Evolutionary conservation across 768 basidiomycete genomes (phyloP).

Genomic region (Boletus tylopilopsis): DNA sequence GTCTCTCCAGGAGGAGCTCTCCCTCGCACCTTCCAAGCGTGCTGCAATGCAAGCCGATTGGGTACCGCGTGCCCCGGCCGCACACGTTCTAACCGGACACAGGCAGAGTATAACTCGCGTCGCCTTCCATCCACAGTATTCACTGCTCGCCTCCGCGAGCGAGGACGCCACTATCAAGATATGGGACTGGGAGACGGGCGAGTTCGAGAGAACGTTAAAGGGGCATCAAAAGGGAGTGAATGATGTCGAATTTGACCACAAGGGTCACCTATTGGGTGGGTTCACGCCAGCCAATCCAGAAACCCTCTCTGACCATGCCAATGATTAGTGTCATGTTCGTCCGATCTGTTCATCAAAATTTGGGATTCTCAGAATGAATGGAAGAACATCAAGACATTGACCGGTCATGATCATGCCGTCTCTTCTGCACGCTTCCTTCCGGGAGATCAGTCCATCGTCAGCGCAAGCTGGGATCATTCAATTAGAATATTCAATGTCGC

Average conservation of each 20-base stretch:
- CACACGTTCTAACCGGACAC: slow-evolving; percentile 75
- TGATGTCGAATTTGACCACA: slow-evolving; percentile 86
- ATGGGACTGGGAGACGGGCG: slow-evolving; percentile 96
- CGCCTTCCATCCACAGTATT: slow-evolving; percentile 85
- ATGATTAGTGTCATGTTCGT: slow-evolving; percentile 55
- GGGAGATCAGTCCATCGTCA: slow-evolving; percentile 78
- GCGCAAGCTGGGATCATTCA: slow-evolving; percentile 83
- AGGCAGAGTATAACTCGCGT: slow-evolving; percentile 72
- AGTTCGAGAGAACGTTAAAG: slow-evolving; percentile 88
- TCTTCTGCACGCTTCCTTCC: slow-evolving; percentile 85
- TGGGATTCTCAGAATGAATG: slow-evolving; percentile 91
- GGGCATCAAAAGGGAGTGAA: slow-evolving; percentile 87
- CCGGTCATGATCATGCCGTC: slow-evolving; percentile 89
- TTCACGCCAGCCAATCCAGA: background rate
- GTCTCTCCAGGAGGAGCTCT: slow-evolving; percentile 69
- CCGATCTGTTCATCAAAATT: slow-evolving; percentile 87
- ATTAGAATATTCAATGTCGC: slow-evolving; percentile 86
- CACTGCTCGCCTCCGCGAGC: slow-evolving; percentile 77
- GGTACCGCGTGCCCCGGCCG: slow-evolving; percentile 83
- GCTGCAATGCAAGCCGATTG: slow-evolving; percentile 74
- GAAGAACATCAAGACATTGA: slow-evolving; percentile 82
- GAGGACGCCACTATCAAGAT: slow-evolving; percentile 90
- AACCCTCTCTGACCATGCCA: slow-evolving; percentile 1
- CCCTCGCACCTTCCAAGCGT: slow-evolving; percentile 45
- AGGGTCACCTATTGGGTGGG: slow-evolving; percentile 77